Base-by-base conservation (phyloP, 225 moss, liverwort and hornwort species). In the Thuidium tamariscinum region DNA sequence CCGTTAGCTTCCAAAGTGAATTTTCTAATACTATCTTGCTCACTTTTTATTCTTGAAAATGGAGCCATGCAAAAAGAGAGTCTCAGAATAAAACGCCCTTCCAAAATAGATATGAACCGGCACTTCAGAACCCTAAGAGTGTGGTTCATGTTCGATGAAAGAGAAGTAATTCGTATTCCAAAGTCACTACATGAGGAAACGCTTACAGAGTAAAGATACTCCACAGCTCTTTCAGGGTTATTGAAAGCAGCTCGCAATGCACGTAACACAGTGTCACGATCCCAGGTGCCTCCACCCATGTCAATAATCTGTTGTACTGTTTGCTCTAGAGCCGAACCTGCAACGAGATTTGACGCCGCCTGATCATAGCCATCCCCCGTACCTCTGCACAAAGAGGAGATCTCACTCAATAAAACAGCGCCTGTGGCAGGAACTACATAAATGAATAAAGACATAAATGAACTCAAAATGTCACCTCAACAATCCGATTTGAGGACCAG, bases 251-350 rank as follows among this genome's bases (percentile, higher is more conserved):
- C 96, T 74, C 97, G 94, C 80, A 98, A 87, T 63, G 97, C 97
- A 81, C 96, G 94, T 29, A 82, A 51, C 29, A 82, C 82, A 52
- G 82, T 82, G 11, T 82, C 82, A 51, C 82, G 82, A 67, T 56
- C 95, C 97, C 97, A 98, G 68, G 89, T 96, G 64, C 97, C 97
- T 87, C 96, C 97, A 83, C 97, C 97, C 92, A 97, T 95, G 72
- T 97, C 97, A 68, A 97, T 91, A 39, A 97, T 95, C 51, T 94
- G 92, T 86, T 95, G 97, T 52, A 97, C 89, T 63, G 97, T 97
- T 88, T 88, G 89, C 88, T 98, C 97, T 30, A 98, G 88, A 83
- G 92, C 90, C 59, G 91, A 88, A 62, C 96, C 97, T 14, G 95
- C 96, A 66, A 98, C 97, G 59, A 98, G 94, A 82, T 96, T 95